These are phyloP conservation scores for Ilex aquifolium DNA, from an alignment of 257 asterid genomes.

Conservation along the genomic window DNA sequence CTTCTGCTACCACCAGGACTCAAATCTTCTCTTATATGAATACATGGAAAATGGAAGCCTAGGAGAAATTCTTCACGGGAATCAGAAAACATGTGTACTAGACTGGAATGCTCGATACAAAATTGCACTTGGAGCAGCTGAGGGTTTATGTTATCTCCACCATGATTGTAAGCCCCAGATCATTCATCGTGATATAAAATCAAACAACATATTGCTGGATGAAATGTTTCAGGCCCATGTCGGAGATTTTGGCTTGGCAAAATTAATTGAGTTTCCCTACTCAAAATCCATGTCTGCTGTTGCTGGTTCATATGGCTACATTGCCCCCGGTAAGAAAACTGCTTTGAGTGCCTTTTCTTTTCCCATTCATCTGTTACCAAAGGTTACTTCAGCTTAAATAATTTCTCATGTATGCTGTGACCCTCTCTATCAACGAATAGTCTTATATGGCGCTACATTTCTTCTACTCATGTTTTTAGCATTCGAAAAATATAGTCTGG, in stretches of 20 bases:
- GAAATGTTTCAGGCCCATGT: constrained; percentile 74
- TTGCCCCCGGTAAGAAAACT: constrained; percentile 72
- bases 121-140: constrained; percentile 83
- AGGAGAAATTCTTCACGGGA: constrained; percentile 61
- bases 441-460: too few species aligned
- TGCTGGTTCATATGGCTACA: constrained; percentile 94
- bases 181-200: constrained; percentile 79
- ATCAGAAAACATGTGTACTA: constrained; percentile 31
- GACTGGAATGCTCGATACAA: constrained; percentile 68
- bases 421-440: background rate
- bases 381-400: background rate
- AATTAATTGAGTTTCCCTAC: constrained; percentile 61
- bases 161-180: constrained; percentile 79
- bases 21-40: constrained; percentile 66
- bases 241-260: constrained; percentile 89
- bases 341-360: background rate
- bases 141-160: constrained; percentile 79
- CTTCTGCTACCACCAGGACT: constrained; percentile 70
- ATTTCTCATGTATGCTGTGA: background rate
- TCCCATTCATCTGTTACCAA: background rate
- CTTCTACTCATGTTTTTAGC: too few species aligned
- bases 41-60: constrained; percentile 84
- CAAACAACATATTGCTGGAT: constrained; percentile 77
- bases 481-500: too few species aligned
- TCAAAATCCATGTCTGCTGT: constrained; percentile 92